Base-by-base conservation (phyloP, 2,329 filamentous ascomycete genomes). In the Botrytis byssoidea region DNA sequence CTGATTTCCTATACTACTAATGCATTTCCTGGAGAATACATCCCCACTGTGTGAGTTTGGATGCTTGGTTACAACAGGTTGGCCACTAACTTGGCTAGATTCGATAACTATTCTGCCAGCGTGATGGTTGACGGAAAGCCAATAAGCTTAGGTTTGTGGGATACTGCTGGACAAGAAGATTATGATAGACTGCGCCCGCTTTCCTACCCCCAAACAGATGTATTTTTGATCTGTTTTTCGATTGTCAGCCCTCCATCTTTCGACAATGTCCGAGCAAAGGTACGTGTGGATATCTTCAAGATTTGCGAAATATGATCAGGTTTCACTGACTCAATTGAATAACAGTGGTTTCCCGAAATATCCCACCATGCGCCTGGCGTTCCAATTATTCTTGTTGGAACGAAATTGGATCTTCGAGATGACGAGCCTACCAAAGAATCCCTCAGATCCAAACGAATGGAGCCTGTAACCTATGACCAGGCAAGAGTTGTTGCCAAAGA, bases 1-100 rank as follows among this genome's bases (percentile, higher is more conserved):
- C 91, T 99, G 81, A 99, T 99, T 83, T 98, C 95, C 71, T 99
- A 99, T 86, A 98, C 96, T 77, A 99, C 96, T 77, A 99, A 98
- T 86, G 96, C 96, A 78, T 99, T 99, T 84, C 96, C 96, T n/a
- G 96, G 96, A 84, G 96, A 99, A 88, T 99, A 99, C 85, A 98
- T 99, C 80, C 96, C 96, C 78, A 99, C 96, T 80, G 96, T 99
- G 93, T 96, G 86, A 84, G 92, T 76, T 61, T 73, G 60, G 59
- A 32, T 65, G 61, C 68, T 68, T 46, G 40, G 20, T 42, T n/a
- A 32, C 68, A 55, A 35, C 20, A 57, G 20, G 35, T 20, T 63
- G 44, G 46, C n/a, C 70, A 71, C 75, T 77, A 77, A 78, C 77
- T 65, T 64, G 64, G 69, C 32, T 79, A 97, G 94, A 77, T 98